phyloP scores from a whole-genome alignment of 2,329 filamentous ascomycete genomes.

The Talaromyces sp. region DNA sequence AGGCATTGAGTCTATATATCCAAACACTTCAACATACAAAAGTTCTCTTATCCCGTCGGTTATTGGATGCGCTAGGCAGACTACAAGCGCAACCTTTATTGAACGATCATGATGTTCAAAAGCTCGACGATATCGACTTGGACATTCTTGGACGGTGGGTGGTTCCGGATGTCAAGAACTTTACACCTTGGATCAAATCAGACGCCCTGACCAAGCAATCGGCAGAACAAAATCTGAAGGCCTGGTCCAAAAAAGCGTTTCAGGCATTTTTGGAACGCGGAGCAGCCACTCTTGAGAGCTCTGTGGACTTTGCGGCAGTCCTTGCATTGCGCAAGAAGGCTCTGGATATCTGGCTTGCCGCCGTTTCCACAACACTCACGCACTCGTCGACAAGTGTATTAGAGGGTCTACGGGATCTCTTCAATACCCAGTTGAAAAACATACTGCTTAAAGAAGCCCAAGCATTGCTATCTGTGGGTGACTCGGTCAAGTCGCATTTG shows the following conservation, averaged over 20 bases:
- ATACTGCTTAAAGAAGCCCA: constrained; percentile 63
- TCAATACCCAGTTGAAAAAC: constrained; percentile 65
- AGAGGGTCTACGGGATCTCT: constrained; percentile 62
- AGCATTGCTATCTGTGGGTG: constrained; percentile 63
- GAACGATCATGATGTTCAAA: constrained; percentile 64
- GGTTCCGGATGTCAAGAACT: constrained; percentile 75
- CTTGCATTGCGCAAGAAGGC: constrained; percentile 67
- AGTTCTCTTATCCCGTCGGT: constrained; percentile 66
- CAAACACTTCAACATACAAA: constrained; percentile 75
- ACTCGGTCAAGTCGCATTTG: constrained; percentile 61
- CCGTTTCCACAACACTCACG: constrained; percentile 58
- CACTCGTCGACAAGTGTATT: constrained; percentile 60
- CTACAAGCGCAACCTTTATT: constrained; percentile 70
- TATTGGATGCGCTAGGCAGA: constrained; percentile 65
- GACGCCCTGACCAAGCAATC: constrained; percentile 66
- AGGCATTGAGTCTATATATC: constrained; percentile 69
- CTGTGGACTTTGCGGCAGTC: constrained; percentile 62
- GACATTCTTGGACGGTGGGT: constrained; percentile 79
- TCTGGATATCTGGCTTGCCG: constrained; percentile 71
- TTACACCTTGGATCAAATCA: constrained; percentile 81
- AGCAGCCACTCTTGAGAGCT: constrained; percentile 24
- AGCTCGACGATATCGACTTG: constrained; percentile 67
- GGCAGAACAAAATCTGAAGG: constrained; percentile 58
- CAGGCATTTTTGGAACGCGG: constrained; percentile 59
- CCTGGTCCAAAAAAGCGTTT: constrained; percentile 63